A percentile compares a stretch with the other conserved stretches of the same genome.
Conservation (phyloP, 1,139 yeast genomes). For the Zygosaccharomyces pseudobailii region DNA sequence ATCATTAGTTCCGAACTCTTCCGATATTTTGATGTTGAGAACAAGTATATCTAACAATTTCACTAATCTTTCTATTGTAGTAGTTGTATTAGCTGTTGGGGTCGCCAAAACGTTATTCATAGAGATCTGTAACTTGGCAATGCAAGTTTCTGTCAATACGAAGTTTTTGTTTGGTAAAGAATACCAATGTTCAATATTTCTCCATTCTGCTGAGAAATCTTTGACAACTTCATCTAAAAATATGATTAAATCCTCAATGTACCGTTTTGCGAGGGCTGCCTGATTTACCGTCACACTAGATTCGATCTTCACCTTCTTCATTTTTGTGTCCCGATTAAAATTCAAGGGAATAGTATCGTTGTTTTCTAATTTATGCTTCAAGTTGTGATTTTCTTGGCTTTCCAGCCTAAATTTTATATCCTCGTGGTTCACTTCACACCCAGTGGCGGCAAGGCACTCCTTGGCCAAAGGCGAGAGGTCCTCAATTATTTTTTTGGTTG, state of each 20-base stretch:
- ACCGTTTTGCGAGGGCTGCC: slow-evolving; percentile 18
- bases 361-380: not conserved
- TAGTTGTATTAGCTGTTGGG: slow-evolving; percentile 12
- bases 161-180: slow-evolving; percentile 8
- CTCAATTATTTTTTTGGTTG: slow-evolving; percentile 10
- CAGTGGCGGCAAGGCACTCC: slow-evolving; percentile 8
- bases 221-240: slow-evolving; percentile 10
- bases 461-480: slow-evolving; percentile 23
- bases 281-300: slow-evolving; percentile 22
- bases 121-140: slow-evolving; percentile 17
- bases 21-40: slow-evolving; percentile 15
- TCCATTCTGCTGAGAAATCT: slow-evolving; percentile 5
- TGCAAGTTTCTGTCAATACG: slow-evolving; percentile 13
- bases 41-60: slow-evolving; percentile 20
- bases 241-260: slow-evolving; percentile 18
- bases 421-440: slow-evolving; percentile 5
- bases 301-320: slow-evolving; percentile 19
- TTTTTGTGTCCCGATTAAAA: slow-evolving; percentile 4
- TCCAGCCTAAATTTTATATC: slow-evolving; percentile 1
- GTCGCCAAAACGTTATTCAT: slow-evolving; percentile 20
- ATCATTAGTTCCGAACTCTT: slow-evolving; percentile 3
- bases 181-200: slow-evolving; percentile 22
- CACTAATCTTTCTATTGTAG: slow-evolving; percentile 13
- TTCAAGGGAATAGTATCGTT: not conserved
- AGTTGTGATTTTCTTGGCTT: not conserved